Conservation (phyloP, 2,329 filamentous ascomycete species). For the Monosporascus sp. region DNA sequence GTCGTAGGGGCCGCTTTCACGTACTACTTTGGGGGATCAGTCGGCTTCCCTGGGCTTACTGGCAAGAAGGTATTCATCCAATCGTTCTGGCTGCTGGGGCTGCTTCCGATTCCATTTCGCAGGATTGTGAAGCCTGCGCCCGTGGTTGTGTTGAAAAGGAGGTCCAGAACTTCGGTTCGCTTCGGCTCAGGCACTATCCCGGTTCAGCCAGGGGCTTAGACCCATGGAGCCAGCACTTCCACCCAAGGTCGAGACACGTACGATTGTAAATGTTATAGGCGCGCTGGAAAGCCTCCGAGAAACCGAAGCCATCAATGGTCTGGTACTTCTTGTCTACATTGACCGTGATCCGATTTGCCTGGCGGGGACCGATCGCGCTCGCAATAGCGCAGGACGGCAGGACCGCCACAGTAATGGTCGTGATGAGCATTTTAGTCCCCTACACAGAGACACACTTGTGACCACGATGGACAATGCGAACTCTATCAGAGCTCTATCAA, state of each 20-base stretch:
- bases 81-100: conserved; percentile 24
- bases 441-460: background rate
- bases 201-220: background rate
- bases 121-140: conserved; percentile 31
- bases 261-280: conserved; percentile 18
- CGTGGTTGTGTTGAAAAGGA: conserved; percentile 28
- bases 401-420: background rate
- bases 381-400: background rate
- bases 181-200: conserved; percentile 20
- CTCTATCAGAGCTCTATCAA: background rate
- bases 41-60: conserved; percentile 3
- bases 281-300: conserved; percentile 35
- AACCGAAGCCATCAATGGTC: conserved; percentile 36
- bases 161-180: conserved; percentile 26
- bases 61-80: conserved; percentile 10
- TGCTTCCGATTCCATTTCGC: conserved; percentile 31
- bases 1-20: background rate
- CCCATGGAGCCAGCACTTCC: background rate
- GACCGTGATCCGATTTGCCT: conserved; percentile 2
- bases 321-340: conserved; percentile 25
- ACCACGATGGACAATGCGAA: background rate
- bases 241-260: background rate
- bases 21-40: conserved; percentile 2
- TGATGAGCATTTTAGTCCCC: background rate
- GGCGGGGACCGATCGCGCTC: background rate